Conservation (phyloP, 768 basidiomycete genomes). For the Suillus lakei region DNA sequence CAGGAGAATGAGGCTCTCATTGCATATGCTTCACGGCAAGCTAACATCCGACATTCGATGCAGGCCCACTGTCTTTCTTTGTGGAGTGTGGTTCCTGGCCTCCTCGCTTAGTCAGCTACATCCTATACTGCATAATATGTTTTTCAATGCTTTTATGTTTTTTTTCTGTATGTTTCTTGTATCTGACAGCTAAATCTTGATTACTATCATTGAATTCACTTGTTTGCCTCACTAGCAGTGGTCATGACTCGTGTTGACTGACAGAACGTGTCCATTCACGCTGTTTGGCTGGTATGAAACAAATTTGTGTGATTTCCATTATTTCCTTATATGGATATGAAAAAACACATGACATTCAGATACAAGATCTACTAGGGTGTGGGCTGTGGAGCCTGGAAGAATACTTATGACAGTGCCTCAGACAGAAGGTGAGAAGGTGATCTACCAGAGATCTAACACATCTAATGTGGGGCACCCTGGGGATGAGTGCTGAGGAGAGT, state of each 20-base stretch:
- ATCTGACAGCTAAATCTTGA: background rate
- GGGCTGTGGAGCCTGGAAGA: background rate
- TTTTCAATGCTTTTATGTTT: background rate
- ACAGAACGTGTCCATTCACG: too few species aligned
- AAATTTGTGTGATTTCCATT: background rate
- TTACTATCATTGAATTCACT: background rate
- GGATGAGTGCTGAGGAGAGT: background rate
- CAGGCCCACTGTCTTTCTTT: background rate
- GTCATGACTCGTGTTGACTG: too few species aligned
- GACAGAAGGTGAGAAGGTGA: background rate
- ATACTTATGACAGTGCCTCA: too few species aligned
- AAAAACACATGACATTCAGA: background rate
- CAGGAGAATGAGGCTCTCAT: background rate
- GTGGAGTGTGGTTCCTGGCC: background rate
- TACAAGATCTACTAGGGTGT: background rate
- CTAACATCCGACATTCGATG: background rate
- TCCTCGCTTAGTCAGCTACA: background rate
- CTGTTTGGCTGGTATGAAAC: too few species aligned
- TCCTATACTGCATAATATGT: background rate
- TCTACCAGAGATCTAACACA: background rate
- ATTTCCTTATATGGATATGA: background rate
- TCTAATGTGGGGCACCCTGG: background rate
- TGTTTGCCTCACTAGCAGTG: background rate
- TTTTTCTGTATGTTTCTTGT: background rate
- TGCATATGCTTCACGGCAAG: background rate